Percentiles rank a stretch among this genome's conserved stretches.
phyloP scores from a whole-genome alignment of 2,329 filamentous ascomycete genomes.

The Ilyonectria mors-panacis region DNA sequence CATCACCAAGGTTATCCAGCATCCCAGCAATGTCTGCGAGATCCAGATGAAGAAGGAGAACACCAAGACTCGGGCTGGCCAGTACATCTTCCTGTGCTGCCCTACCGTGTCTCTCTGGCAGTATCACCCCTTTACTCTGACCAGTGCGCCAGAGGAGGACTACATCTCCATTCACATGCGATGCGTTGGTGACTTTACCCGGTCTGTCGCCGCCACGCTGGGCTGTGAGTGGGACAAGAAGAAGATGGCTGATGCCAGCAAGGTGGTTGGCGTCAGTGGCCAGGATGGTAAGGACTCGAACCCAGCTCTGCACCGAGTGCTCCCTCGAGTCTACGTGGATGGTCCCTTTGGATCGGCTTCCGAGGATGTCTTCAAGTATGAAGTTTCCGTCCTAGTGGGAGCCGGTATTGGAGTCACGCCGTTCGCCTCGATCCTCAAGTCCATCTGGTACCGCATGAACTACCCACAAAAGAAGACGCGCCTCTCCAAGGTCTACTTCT shows the following conservation, averaged over 20 bases:
- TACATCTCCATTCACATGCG: conserved; percentile 91
- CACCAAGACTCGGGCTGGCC: conserved; percentile 84
- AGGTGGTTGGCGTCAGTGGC: conserved; percentile 78
- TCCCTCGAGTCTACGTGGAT: conserved; percentile 86
- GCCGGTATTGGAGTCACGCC: conserved; percentile 90
- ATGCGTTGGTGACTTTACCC: conserved; percentile 87
- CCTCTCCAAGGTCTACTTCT: conserved; percentile 90
- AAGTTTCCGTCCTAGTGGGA: conserved; percentile 83
- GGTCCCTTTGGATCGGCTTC: conserved; percentile 90
- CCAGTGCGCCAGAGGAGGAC: conserved; percentile 89
- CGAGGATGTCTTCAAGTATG: conserved; percentile 92
- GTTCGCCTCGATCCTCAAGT: conserved; percentile 89
- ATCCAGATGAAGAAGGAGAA: conserved; percentile 94
- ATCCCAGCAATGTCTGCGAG: conserved; percentile 90
- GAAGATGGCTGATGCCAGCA: conserved; percentile 64
- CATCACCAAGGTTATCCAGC: conserved; percentile 90
- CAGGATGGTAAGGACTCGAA: conserved; percentile 71
- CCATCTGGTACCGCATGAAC: conserved; percentile 95
- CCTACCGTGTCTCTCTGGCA: conserved; percentile 90
- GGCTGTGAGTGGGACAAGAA: conserved; percentile 80
- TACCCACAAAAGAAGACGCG: conserved; percentile 85
- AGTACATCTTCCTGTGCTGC: conserved; percentile 92
- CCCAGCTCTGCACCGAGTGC: conserved; percentile 78
- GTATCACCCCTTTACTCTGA: conserved; percentile 90
- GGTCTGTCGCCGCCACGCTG: conserved; percentile 75